Base-by-base conservation (phyloP, 352 stramenopile genomes). In the Pythium aquatile region DNA sequence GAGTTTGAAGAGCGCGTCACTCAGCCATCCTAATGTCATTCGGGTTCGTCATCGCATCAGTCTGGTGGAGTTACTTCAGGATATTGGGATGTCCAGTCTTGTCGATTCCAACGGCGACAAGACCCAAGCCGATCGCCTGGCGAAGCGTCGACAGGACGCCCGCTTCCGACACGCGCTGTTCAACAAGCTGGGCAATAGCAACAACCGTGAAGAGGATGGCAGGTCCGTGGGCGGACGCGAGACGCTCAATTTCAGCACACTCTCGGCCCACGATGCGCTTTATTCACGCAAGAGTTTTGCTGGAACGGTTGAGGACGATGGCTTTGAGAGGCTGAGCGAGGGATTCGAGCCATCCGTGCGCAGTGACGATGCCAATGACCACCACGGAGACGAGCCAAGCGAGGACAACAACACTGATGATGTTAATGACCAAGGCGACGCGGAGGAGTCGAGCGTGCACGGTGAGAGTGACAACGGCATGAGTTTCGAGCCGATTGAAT, bases 1-100 rank as follows among this genome's bases (percentile, higher is more conserved):
- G 78, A 91, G 78, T 28, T 62, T 91, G 35, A 77, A 82, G 29
- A 90, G 76, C 47, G 81, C 83, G 20, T 87, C 81, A n/a, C 52
- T 90, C 4, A 81, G 72, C 10, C 75, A 90, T 29, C 73, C 83
- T 0, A 87, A 82, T 52, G 79, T 93, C 28, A 69, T 71, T 2
- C 77, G 83, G 26, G 20, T 93, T 28, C 87, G 83, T 29, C 83
- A 91, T 46, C 77, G 83, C 37, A 63, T 93, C 8, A 81, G 72
- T 49, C 62, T 93, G 6, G 73, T 75, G 2, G 72, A 88, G 65
- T 44, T 91, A n/a, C 56, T 93, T 11, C 79, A 87, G 30, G 83
- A 91, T 46, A 63, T 91, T 8, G 76, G 79, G 46, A 77, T 78
- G 77, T 55, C 85, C 42, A 83, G 74, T 37, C 65, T 85, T 14